A percentile compares a stretch with the other conserved stretches of the same genome.
These are phyloP conservation scores for Polytrichum commune DNA, from an alignment of 225 moss, liverwort and hornwort species.

Conservation along the genomic window DNA sequence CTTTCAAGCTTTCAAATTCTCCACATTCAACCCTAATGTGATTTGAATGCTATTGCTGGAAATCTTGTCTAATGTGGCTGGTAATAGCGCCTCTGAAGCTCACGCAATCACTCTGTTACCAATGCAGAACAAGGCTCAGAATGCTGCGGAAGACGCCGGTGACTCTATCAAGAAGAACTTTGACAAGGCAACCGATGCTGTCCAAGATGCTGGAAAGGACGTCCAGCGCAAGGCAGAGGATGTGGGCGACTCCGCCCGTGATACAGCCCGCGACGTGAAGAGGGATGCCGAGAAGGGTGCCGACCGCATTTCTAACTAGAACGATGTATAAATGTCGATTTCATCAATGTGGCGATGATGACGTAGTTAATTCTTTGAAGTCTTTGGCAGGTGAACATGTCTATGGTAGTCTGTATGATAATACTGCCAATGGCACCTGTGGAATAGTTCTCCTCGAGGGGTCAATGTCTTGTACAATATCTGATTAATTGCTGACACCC, in stretches of 20 bases:
- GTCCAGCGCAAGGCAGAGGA: neutral
- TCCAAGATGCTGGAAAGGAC: neutral
- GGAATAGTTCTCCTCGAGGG: too few relatives aligned
- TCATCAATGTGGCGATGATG: too few relatives aligned
- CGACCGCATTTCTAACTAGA: neutral
- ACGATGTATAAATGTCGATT: too few relatives aligned
- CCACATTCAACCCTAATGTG: neutral
- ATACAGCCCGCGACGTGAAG: neutral
- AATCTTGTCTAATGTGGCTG: neutral
- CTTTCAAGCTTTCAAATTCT: too few relatives aligned
- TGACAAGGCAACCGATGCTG: neutral
- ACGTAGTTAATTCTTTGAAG: too few relatives aligned
- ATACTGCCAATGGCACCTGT: too few relatives aligned
- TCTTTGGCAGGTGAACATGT: too few relatives aligned
- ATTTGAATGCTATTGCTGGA: neutral
- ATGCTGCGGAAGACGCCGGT: conserved; percentile 2
- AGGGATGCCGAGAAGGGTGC: neutral
- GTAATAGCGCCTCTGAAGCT: too few relatives aligned
- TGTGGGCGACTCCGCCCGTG: neutral
- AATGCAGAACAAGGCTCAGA: conserved; percentile 2
- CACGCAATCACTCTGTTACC: neutral
- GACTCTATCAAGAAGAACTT: neutral
- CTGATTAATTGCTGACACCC: too few relatives aligned
- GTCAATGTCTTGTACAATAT: too few relatives aligned
- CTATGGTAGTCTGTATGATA: too few relatives aligned